Percentiles rank a stretch among this genome's conserved stretches.
Evolutionary conservation across 345 rosid species (phyloP).

Genomic region (Turnera subulata): DNA sequence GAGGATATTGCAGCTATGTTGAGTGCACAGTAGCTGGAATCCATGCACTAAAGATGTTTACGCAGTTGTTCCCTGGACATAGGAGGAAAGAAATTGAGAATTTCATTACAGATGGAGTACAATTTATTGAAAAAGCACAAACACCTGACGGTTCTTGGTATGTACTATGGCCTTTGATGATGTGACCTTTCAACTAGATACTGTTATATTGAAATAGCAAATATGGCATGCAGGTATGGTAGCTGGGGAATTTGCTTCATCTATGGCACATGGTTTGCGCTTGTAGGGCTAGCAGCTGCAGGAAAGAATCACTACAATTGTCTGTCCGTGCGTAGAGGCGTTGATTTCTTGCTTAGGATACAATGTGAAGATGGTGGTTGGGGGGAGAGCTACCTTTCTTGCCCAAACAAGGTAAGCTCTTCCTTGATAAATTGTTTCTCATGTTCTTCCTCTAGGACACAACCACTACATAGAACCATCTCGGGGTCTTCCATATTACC

Average conservation of each 20-base stretch:
- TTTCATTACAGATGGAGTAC: conserved; percentile 9
- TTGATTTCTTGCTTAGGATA: conserved; percentile 13
- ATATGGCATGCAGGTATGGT: conserved; percentile 20
- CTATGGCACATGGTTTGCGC: conserved; percentile 20
- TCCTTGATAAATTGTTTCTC: too few species aligned
- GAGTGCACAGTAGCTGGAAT: conserved; percentile 25
- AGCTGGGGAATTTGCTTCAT: conserved; percentile 28
- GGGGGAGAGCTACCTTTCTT: conserved; percentile 24
- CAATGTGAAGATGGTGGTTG: conserved; percentile 23
- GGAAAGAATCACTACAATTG: conserved; percentile 20
- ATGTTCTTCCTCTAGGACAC: too few species aligned
- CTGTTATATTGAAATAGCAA: too few species aligned
- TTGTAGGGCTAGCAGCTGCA: conserved; percentile 16
- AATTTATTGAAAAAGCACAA: conserved; percentile 15
- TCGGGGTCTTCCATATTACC: too few species aligned
- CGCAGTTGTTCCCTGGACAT: conserved; percentile 17
- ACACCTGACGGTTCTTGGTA: conserved; percentile 26
- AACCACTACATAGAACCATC: too few species aligned
- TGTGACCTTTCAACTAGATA: too few species aligned
- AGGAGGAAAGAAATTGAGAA: conserved; percentile 17
- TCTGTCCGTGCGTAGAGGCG: conserved; percentile 7
- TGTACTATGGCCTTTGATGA: neutral
- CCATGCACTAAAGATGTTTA: conserved; percentile 10
- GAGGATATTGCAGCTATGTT: conserved; percentile 13
- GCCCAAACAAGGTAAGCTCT: conserved; percentile 18